Percentiles rank a stretch among this genome's conserved stretches.
These are phyloP conservation scores for Rhizophora mangle DNA, from an alignment of 345 rosid species.

Conservation along the genomic window DNA sequence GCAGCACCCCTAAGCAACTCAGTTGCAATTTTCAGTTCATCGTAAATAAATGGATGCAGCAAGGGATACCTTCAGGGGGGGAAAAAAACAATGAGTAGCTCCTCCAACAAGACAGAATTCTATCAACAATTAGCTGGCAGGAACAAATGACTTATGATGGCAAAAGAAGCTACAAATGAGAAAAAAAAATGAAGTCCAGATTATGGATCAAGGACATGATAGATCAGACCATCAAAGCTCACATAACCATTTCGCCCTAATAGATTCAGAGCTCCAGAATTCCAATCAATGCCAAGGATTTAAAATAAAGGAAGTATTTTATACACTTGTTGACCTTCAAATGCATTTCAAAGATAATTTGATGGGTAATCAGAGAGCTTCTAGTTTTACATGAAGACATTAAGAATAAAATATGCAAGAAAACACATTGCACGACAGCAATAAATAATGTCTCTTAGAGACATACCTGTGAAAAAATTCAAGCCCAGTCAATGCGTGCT, in stretches of 20 bases:
- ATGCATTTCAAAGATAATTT: not conserved
- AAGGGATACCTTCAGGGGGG: constrained; percentile 67
- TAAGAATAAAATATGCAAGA: not conserved
- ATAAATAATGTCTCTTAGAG: constrained; percentile 12
- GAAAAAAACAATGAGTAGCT: constrained; percentile 2
- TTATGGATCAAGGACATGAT: not conserved
- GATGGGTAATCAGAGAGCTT: not conserved
- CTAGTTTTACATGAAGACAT: not conserved
- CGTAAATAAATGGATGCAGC: constrained; percentile 74
- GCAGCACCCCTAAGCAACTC: constrained; percentile 50
- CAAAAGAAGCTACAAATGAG: not conserved
- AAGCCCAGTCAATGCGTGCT: constrained; percentile 84
- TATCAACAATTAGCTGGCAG: constrained; percentile 15
- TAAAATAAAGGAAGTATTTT: no score
- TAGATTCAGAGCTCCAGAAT: not conserved
- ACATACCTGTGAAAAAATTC: constrained; percentile 94
- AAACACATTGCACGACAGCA: not conserved
- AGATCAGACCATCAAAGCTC: not conserved
- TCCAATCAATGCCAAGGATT: not conserved
- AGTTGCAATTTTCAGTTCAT: constrained; percentile 74
- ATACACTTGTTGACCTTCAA: not conserved
- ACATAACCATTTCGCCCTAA: not conserved
- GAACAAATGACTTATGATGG: constrained; percentile 7
- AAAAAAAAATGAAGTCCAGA: not conserved
- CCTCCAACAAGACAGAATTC: no score